Conservation (phyloP, 768 basidiomycete genomes). For the Bullera alba region DNA sequence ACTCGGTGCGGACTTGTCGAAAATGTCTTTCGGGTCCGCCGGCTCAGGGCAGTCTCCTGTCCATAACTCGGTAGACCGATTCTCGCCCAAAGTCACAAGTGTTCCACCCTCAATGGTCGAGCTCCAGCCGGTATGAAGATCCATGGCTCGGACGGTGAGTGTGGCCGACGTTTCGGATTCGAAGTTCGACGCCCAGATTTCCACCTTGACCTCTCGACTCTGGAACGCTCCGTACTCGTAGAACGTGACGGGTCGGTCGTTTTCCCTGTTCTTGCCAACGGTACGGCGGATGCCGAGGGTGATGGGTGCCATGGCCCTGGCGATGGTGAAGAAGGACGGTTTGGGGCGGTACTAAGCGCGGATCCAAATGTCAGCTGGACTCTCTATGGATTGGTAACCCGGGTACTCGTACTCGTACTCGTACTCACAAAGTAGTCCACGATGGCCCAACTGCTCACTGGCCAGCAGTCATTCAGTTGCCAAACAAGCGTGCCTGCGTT, state of each 20-base stretch:
- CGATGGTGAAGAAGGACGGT: conserved; percentile 75
- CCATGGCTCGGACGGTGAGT: conserved; percentile 1
- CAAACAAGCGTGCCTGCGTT: conserved; percentile 85
- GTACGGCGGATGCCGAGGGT: conserved; percentile 57
- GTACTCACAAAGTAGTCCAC: conserved; percentile 60
- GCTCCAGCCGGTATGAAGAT: conserved; percentile 59
- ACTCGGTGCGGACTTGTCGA: conserved; percentile 51
- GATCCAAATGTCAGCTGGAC: too few relatives aligned
- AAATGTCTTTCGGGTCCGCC: conserved; percentile 1
- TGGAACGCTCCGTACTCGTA: conserved; percentile 16
- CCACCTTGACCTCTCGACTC: not conserved
- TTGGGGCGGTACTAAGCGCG: conserved; percentile 13
- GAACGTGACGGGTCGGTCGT: conserved; percentile 5
- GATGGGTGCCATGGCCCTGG: conserved; percentile 68
- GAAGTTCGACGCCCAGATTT: conserved; percentile 3
- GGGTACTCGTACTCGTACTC: not conserved
- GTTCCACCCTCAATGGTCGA: conserved; percentile 57
- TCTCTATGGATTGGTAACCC: not conserved
- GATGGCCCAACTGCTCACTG: conserved; percentile 51
- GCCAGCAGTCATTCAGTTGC: conserved; percentile 57
- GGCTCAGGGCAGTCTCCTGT: conserved; percentile 57
- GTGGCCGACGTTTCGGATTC: not conserved
- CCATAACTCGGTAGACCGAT: conserved; percentile 75
- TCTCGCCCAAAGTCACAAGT: conserved; percentile 57
- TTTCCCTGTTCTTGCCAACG: conserved; percentile 11